phyloP scores from a whole-genome alignment of 139 green algal species.

The Chlorella sorokiniana region DNA sequence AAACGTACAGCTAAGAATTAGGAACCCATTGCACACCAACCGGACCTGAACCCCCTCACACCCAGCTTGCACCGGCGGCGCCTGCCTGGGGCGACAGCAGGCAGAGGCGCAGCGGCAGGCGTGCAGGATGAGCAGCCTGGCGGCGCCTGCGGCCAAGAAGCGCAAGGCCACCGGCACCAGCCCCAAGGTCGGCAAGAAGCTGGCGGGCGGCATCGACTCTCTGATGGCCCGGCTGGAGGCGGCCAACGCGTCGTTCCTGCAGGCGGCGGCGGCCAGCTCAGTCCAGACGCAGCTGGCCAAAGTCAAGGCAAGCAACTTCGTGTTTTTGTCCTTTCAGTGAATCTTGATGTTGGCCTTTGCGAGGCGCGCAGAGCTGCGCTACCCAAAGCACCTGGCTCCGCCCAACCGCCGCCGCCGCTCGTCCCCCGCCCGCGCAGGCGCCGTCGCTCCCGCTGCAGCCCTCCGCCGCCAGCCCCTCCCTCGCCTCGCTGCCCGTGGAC shows the following conservation, averaged over 20 bases:
- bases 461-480: background rate
- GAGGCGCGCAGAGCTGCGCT: too few relatives aligned
- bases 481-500: conserved; percentile 12
- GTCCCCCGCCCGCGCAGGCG: background rate
- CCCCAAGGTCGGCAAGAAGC: background rate
- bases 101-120: too few relatives aligned
- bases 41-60: too few relatives aligned
- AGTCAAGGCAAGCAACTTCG: background rate
- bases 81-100: too few relatives aligned
- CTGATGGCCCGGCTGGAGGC: conserved; percentile 25
- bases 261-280: background rate
- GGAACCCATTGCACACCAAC: too few relatives aligned
- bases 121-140: too few relatives aligned
- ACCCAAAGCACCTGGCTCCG: too few relatives aligned
- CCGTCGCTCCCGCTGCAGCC: background rate
- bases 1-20: too few relatives aligned
- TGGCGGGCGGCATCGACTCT: background rate
- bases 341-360: too few relatives aligned
- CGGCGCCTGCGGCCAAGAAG: conserved; percentile 4
- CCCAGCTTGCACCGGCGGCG: too few relatives aligned
- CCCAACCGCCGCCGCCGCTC: too few relatives aligned
- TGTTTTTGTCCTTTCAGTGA: too few relatives aligned
- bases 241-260: conserved; percentile 33
- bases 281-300: background rate
- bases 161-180: conserved; percentile 5